Base-by-base conservation (phyloP, 345 rosid genomes). In the Trapa bicornis region DNA sequence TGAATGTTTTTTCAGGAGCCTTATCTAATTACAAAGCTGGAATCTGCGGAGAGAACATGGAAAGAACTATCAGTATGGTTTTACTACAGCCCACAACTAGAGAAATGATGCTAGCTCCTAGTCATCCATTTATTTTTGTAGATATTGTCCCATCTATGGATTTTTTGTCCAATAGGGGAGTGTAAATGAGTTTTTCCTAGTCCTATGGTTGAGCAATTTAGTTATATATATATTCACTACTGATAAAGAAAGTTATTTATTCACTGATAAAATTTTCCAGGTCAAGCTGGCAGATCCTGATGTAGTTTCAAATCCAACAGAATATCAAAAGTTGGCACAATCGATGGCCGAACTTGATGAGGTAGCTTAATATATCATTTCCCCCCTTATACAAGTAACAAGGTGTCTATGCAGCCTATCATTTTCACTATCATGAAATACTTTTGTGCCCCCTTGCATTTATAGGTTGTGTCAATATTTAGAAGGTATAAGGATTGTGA, bases 21-120 rank as follows among this genome's bases (percentile, higher is more conserved):
- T 6, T 87, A 84, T 68, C 75, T 93, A 76, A 70, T 87, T 58
- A 80, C 77, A 42, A 93, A 93, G 81, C 85, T 93, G 82, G 89
- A 93, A 74, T 90, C 97, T 48, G 97, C 96, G 1, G 97, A 87
- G 85, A 93, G 83, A 76, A 93, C 98, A 4, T 90, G 98, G 97
- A 88, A 90, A 68, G 98, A 93, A 54, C 72, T 93, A 64, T 88
- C 98, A 69, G 98, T 93, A 75, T 29, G 86, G 37, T 67, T 68
- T 62, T 61, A 36, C 10, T 48, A 47, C 47, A 48, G 12, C 33
- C 38, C 1, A 1, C 5, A 6, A 47, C 38, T 29, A 17, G 60
- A 54, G 32, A 35, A 2, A 3, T 4, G 37, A 45, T 13, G 8
- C 48, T 45, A 7, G 7, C 13, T 45, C 48, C 48, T 45, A 6